These are phyloP conservation scores for Fomitopsis pinicola DNA, from an alignment of 1,284 basidiomycete species.

Conservation along the genomic window DNA sequence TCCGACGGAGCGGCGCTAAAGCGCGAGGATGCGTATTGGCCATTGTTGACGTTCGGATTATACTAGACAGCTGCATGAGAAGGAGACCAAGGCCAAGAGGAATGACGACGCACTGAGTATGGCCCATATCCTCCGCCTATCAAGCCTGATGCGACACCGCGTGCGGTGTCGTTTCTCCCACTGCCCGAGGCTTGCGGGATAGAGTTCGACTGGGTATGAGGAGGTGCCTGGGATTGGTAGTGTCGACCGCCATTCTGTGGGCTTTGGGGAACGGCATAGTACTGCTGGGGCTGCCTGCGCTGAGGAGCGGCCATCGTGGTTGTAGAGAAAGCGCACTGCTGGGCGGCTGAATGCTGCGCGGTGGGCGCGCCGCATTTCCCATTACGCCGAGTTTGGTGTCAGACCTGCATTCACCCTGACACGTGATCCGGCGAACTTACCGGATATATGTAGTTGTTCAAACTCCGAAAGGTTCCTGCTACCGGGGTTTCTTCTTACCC, in stretches of 20 bases:
- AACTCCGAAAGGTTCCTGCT: background rate
- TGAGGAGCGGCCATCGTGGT: slow-evolving; percentile 33
- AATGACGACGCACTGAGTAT: slow-evolving; percentile 52
- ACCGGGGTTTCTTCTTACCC: background rate
- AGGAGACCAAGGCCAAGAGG: background rate
- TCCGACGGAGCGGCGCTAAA: slow-evolving; percentile 64
- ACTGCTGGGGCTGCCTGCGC: slow-evolving; percentile 35
- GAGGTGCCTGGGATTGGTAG: slow-evolving; percentile 12
- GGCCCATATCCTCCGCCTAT: slow-evolving; percentile 77
- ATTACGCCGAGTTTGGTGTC: background rate
- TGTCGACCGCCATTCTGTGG: slow-evolving; percentile 27
- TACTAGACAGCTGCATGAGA: slow-evolving; percentile 37
- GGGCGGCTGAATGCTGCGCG: slow-evolving; percentile 1
- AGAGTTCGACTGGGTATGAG: slow-evolving; percentile 12
- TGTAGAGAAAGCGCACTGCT: slow-evolving; percentile 7
- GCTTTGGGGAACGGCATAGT: slow-evolving; percentile 48
- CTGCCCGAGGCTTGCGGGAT: slow-evolving; percentile 15
- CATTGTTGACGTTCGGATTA: slow-evolving; percentile 45
- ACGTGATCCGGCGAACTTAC: background rate
- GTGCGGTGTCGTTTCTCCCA: slow-evolving; percentile 52
- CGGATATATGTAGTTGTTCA: background rate
- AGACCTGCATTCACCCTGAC: background rate
- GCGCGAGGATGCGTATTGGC: slow-evolving; percentile 43
- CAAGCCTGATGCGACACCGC: slow-evolving; percentile 66
- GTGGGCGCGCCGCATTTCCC: background rate